Percentiles rank a stretch among this genome's conserved stretches.
Conservation (phyloP, 192 early-diverging fungal genomes). For the Thoreauomyces humboldtii region DNA sequence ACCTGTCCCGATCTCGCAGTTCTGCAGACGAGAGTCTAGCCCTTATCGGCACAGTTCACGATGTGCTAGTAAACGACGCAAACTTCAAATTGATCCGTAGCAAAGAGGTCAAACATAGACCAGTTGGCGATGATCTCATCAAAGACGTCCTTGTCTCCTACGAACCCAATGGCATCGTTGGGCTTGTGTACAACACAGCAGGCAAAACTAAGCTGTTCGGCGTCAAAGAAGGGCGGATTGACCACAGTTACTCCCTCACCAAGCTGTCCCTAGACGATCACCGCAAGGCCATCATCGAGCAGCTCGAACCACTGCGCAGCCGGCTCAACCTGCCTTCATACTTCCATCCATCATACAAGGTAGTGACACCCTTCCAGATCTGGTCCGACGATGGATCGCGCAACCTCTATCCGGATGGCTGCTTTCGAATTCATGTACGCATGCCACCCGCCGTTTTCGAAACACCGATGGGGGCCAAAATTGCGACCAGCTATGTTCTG, state of each 20-base stretch:
- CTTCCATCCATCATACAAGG: background rate
- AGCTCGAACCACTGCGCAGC: background rate
- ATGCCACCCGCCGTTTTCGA: background rate
- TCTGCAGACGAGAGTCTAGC: background rate
- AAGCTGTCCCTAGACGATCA: background rate
- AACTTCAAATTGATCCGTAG: background rate
- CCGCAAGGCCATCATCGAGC: background rate
- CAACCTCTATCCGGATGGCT: background rate
- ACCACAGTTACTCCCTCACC: background rate
- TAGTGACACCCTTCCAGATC: background rate
- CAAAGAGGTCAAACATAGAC: background rate
- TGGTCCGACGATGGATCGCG: background rate
- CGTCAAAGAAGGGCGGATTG: background rate
- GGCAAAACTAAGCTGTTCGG: background rate
- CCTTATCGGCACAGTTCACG: background rate
- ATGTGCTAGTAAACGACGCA: background rate
- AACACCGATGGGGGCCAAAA: background rate
- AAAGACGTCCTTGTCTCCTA: background rate
- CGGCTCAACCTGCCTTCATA: background rate
- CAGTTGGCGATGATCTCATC: background rate
- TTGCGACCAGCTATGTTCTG: background rate
- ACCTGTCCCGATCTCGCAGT: background rate
- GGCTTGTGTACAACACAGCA: background rate
- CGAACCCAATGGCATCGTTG: background rate
- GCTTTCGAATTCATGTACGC: background rate